Conservation (phyloP, 2,329 filamentous ascomycete species). For the Phaeosphaeria sp. region DNA sequence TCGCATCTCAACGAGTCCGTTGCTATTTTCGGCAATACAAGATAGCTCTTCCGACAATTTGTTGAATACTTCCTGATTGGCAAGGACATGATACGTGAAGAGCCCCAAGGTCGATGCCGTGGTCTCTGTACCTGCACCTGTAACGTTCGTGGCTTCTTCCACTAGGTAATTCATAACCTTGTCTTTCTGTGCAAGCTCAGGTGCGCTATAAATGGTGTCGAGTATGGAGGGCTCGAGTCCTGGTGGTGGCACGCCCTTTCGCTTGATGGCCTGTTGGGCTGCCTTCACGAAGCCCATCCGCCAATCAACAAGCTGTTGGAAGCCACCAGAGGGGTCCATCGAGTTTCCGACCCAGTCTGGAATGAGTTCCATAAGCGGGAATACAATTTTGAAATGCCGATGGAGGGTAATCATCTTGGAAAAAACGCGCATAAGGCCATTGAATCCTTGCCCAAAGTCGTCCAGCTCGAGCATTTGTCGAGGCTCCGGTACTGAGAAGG, state of each 20-base stretch:
- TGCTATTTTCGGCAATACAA: not conserved
- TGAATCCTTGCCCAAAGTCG: not conserved
- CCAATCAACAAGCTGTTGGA: not conserved
- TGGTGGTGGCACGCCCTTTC: not conserved
- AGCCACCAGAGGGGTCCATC: not conserved
- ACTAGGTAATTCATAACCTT: not conserved
- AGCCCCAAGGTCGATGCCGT: not conserved
- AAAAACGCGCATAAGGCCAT: not conserved
- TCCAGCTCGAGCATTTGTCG: not conserved
- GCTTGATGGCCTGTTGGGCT: not conserved
- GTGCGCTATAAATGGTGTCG: not conserved
- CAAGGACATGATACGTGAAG: not conserved
- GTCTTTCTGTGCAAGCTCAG: not conserved
- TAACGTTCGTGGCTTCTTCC: not conserved
- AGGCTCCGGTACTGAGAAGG: not conserved
- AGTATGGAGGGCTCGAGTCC: not conserved
- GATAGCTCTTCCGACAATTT: not conserved
- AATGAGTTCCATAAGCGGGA: not conserved
- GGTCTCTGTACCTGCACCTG: not conserved
- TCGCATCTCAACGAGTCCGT: not conserved
- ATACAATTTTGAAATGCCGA: not conserved
- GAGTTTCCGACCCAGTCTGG: not conserved
- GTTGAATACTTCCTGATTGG: not conserved
- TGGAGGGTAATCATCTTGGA: not conserved
- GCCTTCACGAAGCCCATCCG: not conserved